Evolutionary conservation across 768 basidiomycete genomes (phyloP), one percentile per base, ranked within the genome.

Genomic region (Mycena polygramma): DNA sequence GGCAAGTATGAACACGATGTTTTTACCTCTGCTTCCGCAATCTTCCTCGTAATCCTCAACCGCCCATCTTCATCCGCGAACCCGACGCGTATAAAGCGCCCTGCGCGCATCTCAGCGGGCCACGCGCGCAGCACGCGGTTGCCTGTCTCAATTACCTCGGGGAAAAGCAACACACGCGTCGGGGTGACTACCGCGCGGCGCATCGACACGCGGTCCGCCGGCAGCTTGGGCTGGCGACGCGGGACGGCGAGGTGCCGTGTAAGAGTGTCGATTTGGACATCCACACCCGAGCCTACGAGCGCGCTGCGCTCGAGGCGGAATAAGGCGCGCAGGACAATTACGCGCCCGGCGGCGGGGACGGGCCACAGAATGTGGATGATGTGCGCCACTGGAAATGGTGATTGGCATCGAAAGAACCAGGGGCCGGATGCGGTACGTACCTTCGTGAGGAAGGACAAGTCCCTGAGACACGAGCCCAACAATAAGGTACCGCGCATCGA

Each of bases 121-220:
- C 73, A 74, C 19, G 58, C 64, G 20, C 73, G 58, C n/a, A 74
- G 52, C 2, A 74, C 73, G 6, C 73, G 66, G 52, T 74, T 74
- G 0, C 73, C 55, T 57, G 67, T 69, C 57, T 74, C 73, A 24
- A 74, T 72, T 8, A 51, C 62, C 46, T 66, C 65, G 2, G 70
- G 73, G 58, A 72, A 72, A 26, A 72, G 62, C 43, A 74, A 52
- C 19, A 74, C 71, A 5, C 73, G 70, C 36, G 65, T 74, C 17
- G 73, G 73, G 14, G 73, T 74, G 4, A 74, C 71, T 2, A 74
- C 66, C 15, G 48, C 71, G 22, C 71, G 67, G 7, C 71, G 71
- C 67, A 74, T 70, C 13, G 53, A 30, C 0, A 74, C 62, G 14
- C 73, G 68, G 64, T 69, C 70, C 5, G 49, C 4, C 5, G 73